phyloP scores from a whole-genome alignment of 1,284 basidiomycete species.

The Fomitopsis palustris region DNA sequence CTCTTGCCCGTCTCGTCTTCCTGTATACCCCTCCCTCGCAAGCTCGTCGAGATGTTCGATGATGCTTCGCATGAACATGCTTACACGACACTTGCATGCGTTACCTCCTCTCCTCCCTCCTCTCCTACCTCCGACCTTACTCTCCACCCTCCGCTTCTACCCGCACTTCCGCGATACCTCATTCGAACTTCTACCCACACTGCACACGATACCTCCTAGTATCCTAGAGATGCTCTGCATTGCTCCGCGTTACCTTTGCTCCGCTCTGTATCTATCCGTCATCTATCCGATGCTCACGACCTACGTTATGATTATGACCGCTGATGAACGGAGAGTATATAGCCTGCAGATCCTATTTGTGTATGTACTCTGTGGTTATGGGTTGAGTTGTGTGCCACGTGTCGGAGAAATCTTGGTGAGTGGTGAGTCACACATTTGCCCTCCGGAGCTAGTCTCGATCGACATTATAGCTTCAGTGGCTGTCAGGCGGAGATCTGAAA shows the following conservation, averaged over 20 bases:
- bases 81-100: background rate
- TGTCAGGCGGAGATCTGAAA: no score
- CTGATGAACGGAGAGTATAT: background rate
- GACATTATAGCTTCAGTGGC: no score
- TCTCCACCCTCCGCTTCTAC: background rate
- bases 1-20: background rate
- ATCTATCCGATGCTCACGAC: slow-evolving; percentile 1
- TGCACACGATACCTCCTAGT: background rate
- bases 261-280: slow-evolving; percentile 1
- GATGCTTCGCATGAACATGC: background rate
- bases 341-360: background rate
- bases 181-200: background rate
- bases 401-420: background rate
- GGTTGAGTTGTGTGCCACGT: background rate
- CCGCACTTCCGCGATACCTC: background rate
- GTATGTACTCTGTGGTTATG: background rate
- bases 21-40: background rate
- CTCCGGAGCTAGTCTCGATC: no score
- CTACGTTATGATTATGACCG: background rate
- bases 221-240: background rate
- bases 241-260: background rate
- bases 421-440: background rate
- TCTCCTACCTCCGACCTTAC: background rate
- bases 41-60: background rate
- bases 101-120: background rate